Conservation (phyloP, 495 filamentous ascomycete species). For the Penicillium herquei region DNA sequence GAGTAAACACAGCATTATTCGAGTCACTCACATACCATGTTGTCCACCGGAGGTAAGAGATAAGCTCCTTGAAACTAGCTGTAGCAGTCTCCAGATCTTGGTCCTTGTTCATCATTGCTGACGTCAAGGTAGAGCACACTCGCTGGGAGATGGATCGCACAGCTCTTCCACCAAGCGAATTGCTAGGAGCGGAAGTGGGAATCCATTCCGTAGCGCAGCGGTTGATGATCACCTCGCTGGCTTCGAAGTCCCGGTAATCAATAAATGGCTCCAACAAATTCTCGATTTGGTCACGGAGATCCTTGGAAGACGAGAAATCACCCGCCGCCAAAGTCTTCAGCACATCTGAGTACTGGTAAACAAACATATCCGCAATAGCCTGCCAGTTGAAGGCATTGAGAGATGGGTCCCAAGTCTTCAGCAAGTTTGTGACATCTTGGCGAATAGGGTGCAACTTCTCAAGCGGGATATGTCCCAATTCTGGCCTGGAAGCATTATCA, state of each 20-base stretch:
- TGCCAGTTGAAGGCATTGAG: constrained; percentile 54
- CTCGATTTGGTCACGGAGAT: constrained; percentile 45
- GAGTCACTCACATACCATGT: not conserved
- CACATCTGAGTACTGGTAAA: constrained; percentile 53
- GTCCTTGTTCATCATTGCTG: not conserved
- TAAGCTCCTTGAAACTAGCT: not conserved
- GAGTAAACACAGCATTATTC: no score
- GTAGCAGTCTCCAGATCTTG: not conserved
- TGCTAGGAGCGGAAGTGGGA: constrained; percentile 3
- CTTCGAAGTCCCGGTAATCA: constrained; percentile 30
- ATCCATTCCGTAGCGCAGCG: constrained; percentile 6
- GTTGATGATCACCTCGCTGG: not conserved
- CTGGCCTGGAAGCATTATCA: constrained; percentile 35
- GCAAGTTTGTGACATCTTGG: constrained; percentile 38
- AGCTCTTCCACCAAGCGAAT: constrained; percentile 2
- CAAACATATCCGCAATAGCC: constrained; percentile 57
- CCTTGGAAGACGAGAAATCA: constrained; percentile 26
- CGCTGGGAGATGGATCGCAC: not conserved
- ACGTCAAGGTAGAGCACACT: constrained; percentile 4
- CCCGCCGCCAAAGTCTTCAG: constrained; percentile 47
- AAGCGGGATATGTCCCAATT: constrained; percentile 38
- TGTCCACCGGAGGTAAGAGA: constrained; percentile 4
- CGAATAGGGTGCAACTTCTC: constrained; percentile 42
- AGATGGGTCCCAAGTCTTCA: constrained; percentile 24
- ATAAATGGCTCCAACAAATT: constrained; percentile 49